Percentiles rank a stretch among this genome's conserved stretches.
phyloP scores from a whole-genome alignment of 352 stramenopile species.

The Globisporangium lucens region DNA sequence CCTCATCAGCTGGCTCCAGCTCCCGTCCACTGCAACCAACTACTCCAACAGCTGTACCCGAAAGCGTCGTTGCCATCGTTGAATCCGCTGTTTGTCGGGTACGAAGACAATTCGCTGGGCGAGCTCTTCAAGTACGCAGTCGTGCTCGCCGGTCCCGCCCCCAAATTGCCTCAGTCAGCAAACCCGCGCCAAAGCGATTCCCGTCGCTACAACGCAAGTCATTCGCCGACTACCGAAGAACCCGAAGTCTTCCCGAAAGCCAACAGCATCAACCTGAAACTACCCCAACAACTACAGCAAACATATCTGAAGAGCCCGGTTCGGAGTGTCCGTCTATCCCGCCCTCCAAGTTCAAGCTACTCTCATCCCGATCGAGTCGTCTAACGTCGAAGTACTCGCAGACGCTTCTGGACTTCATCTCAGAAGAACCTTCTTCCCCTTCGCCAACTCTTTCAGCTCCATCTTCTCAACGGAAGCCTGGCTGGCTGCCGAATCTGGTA shows the following conservation, averaged over 20 bases:
- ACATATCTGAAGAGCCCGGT: conserved; percentile 16
- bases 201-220: conserved; percentile 27
- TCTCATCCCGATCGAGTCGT: conserved; percentile 22
- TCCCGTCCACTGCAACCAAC: neutral
- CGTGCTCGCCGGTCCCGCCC: conserved; percentile 46
- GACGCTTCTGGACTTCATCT: conserved; percentile 26
- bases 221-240: conserved; percentile 38
- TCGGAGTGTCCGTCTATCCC: neutral
- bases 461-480: conserved; percentile 23
- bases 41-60: neutral
- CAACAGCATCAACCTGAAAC: conserved; percentile 19
- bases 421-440: conserved; percentile 25
- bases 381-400: conserved; percentile 26
- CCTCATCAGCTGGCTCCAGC: neutral
- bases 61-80: conserved; percentile 20
- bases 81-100: conserved; percentile 24
- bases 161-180: neutral
- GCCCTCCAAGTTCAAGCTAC: conserved; percentile 27
- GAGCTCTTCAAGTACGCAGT: conserved; percentile 73
- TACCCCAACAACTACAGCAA: neutral
- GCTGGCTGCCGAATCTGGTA: conserved; percentile 36
- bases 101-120: conserved; percentile 45
- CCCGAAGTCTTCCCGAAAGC: conserved; percentile 39
- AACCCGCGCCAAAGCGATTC: conserved; percentile 27
- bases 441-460: conserved; percentile 11